Percentiles rank a stretch among this genome's conserved stretches.
These are phyloP conservation scores for Pichia kudriavzevii DNA, from an alignment of 1,139 yeast species.

Conservation along the genomic window DNA sequence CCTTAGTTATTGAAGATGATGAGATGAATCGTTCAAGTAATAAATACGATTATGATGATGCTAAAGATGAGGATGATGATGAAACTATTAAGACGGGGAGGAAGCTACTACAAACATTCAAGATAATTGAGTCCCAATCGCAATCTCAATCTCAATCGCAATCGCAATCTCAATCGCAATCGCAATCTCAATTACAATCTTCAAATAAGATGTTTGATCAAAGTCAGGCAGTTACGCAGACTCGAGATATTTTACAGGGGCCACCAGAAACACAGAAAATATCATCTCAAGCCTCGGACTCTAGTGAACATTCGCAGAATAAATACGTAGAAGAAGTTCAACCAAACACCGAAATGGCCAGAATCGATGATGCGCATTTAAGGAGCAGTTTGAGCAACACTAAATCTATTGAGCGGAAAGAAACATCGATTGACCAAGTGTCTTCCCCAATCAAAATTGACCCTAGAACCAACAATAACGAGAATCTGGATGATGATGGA, in stretches of 20 bases:
- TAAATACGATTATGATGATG: not conserved
- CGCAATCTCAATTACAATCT: conserved; percentile 2
- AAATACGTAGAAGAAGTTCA: too few species aligned
- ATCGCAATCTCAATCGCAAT: conserved; percentile 5
- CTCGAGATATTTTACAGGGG: too few species aligned
- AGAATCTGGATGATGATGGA: conserved; percentile 2
- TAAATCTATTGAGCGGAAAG: too few species aligned
- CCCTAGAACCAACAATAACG: not conserved
- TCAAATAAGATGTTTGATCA: too few species aligned
- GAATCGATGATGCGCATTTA: too few species aligned
- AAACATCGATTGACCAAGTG: too few species aligned
- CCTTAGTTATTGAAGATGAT: conserved; percentile 6
- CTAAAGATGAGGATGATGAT: conserved; percentile 5
- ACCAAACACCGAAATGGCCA: too few species aligned
- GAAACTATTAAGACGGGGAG: conserved; percentile 6
- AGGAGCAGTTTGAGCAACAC: too few species aligned
- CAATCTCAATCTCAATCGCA: conserved; percentile 7
- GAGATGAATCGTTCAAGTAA: too few species aligned
- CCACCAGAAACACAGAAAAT: conserved; percentile 5
- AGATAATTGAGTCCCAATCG: conserved; percentile 2
- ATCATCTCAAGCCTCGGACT: too few species aligned
- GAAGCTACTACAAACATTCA: conserved; percentile 7
- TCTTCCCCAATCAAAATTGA: not conserved
- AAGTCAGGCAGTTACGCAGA: too few species aligned
- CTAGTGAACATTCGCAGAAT: too few species aligned